Conservation (phyloP, 176 grass and related monocot genomes). For the Oryza glaberrima region DNA sequence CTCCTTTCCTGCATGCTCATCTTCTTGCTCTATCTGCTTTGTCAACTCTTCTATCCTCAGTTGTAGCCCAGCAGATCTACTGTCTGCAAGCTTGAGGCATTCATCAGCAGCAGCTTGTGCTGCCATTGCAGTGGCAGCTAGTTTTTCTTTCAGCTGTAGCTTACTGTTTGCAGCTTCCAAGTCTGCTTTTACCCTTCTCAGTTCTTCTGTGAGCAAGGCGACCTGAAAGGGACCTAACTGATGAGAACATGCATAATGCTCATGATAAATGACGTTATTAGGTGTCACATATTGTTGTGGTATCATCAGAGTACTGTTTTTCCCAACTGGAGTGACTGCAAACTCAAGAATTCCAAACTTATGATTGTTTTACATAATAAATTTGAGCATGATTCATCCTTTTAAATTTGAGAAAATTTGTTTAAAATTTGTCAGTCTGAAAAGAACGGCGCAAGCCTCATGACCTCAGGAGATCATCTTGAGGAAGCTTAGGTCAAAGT, state of each 20-base stretch:
- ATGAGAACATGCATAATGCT: conserved; percentile 25
- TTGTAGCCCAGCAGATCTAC: conserved; percentile 54
- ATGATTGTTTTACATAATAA: not conserved
- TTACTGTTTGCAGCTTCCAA: conserved; percentile 59
- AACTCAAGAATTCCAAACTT: conserved; percentile 26
- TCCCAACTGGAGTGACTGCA: not conserved
- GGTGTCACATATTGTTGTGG: not conserved
- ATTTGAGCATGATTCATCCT: not conserved
- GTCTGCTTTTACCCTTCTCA: conserved; percentile 50
- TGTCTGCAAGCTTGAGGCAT: conserved; percentile 79
- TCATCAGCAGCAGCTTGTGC: conserved; percentile 77
- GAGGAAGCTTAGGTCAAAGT: not conserved
- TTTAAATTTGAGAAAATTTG: not conserved
- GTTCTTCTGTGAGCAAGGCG: conserved; percentile 59
- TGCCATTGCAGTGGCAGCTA: conserved; percentile 71
- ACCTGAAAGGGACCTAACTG: conserved; percentile 43
- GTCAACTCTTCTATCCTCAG: conserved; percentile 83
- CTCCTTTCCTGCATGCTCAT: conserved; percentile 44
- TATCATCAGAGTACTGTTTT: not conserved
- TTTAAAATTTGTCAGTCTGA: conserved; percentile 4
- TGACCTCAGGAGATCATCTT: conserved; percentile 11
- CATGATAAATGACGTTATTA: not conserved
- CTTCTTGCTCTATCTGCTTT: conserved; percentile 68
- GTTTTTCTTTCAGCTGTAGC: conserved; percentile 61
- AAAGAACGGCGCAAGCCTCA: not conserved